Evolutionary conservation across 75 land plant genomes (phyloP).

Genomic region (Chamaecyparis obtusa): DNA sequence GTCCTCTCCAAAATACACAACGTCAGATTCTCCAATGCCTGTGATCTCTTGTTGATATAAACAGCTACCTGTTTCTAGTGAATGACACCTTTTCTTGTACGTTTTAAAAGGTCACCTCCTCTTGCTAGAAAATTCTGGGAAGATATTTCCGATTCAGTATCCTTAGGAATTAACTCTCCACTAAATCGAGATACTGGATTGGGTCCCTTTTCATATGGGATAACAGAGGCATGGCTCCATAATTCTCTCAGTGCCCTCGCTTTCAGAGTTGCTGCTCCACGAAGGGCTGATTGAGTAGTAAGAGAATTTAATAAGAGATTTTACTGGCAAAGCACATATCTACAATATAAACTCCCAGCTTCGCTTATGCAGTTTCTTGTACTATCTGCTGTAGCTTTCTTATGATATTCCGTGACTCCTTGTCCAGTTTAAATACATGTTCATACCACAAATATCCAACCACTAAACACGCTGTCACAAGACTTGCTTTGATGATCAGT

Average conservation of each 20-base stretch:
- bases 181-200: slow-evolving; percentile 20
- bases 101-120: slow-evolving; percentile 57
- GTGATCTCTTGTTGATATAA: slow-evolving; percentile 67
- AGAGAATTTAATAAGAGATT: slow-evolving; percentile 1
- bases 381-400: slow-evolving; percentile 72
- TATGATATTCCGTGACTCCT: slow-evolving; percentile 68
- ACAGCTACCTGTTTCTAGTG: slow-evolving; percentile 61
- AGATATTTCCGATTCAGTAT: slow-evolving; percentile 30
- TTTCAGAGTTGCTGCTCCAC: slow-evolving; percentile 86
- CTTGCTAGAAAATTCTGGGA: slow-evolving; percentile 35
- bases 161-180: slow-evolving; percentile 24
- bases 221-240: slow-evolving; percentile 63
- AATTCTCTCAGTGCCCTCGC: slow-evolving; percentile 64
- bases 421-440: too few relatives aligned
- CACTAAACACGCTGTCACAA: too few relatives aligned
- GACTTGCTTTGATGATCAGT: too few relatives aligned
- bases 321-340: not conserved
- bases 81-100: slow-evolving; percentile 49
- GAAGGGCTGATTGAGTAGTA: slow-evolving; percentile 41
- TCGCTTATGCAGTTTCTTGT: slow-evolving; percentile 69
- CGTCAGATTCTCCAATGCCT: slow-evolving; percentile 22
- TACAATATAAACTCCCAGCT: not conserved
- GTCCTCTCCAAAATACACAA: slow-evolving; percentile 55
- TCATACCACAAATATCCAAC: too few relatives aligned
- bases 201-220: slow-evolving; percentile 59